phyloP scores from a whole-genome alignment of 31 red algal species.

The Endocladia muricata region DNA sequence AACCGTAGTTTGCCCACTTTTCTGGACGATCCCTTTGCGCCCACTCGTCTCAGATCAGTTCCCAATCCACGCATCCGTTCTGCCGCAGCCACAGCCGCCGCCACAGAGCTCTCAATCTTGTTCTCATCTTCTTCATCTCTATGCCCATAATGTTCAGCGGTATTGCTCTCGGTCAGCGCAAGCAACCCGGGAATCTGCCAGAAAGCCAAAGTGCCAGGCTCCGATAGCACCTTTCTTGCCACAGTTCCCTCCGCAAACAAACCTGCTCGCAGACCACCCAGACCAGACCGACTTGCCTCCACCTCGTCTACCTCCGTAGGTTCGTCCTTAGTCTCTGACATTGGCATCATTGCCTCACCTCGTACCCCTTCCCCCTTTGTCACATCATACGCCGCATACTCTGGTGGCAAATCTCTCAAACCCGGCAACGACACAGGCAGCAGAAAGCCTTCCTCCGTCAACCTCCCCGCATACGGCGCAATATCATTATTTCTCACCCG shows the following conservation, averaged over 20 bases:
- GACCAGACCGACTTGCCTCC: background rate
- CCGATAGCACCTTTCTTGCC: constrained; percentile 20
- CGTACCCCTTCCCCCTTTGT: background rate
- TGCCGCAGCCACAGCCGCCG: constrained; percentile 38
- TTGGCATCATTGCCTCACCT: background rate
- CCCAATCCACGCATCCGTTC: constrained; percentile 44
- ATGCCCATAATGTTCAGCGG: background rate
- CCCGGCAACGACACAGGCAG: constrained; percentile 52
- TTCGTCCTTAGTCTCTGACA: constrained; percentile 9
- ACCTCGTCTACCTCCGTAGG: constrained; percentile 17
- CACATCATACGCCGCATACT: constrained; percentile 19
- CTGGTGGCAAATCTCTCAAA: constrained; percentile 31
- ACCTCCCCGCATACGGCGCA: constrained; percentile 44
- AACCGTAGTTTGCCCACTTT: constrained; percentile 39
- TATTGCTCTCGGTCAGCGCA: constrained; percentile 25
- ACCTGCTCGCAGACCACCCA: background rate
- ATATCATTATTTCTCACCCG: constrained; percentile 39
- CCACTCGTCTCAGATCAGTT: constrained; percentile 40
- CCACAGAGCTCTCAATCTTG: constrained; percentile 34
- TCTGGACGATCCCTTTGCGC: constrained; percentile 13
- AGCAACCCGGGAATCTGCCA: constrained; percentile 46
- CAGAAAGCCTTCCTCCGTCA: constrained; percentile 47
- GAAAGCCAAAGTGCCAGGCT: constrained; percentile 17
- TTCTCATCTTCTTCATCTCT: constrained; percentile 20
- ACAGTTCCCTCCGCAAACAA: constrained; percentile 47